A percentile compares a stretch with the other conserved stretches of the same genome.
Evolutionary conservation across 2,329 filamentous ascomycete species (phyloP).

Genomic region (Colletotrichum liriopes): DNA sequence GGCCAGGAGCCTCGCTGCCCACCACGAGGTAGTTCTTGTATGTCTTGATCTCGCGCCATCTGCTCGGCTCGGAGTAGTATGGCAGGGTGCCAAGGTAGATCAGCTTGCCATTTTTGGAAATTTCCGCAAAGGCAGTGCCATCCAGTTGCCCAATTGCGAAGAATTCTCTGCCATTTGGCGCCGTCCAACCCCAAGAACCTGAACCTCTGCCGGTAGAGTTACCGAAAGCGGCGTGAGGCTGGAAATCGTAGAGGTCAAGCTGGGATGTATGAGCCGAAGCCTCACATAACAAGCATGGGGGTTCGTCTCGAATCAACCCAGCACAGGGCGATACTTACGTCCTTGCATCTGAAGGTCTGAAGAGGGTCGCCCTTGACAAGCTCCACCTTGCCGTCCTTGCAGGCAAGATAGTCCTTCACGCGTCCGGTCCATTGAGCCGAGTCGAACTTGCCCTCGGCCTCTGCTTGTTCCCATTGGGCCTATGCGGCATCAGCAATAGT

Average conservation of each 20-base stretch:
- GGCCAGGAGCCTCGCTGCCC: slow-evolving; percentile 58
- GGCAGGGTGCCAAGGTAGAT: slow-evolving; percentile 59
- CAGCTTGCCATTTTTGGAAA: slow-evolving; percentile 56
- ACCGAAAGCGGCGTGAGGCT: slow-evolving; percentile 65
- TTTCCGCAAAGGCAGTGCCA: slow-evolving; percentile 61
- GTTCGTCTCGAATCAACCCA: not conserved
- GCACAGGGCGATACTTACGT: slow-evolving; percentile 45
- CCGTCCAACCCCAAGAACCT: slow-evolving; percentile 58
- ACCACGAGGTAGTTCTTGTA: slow-evolving; percentile 51
- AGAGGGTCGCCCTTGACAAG: slow-evolving; percentile 58
- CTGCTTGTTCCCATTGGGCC: slow-evolving; percentile 52
- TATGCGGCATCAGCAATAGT: slow-evolving; percentile 16
- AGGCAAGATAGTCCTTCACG: slow-evolving; percentile 47
- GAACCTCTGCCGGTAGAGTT: slow-evolving; percentile 51
- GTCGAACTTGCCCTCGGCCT: slow-evolving; percentile 52
- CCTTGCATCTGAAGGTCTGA: slow-evolving; percentile 60
- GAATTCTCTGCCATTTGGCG: slow-evolving; percentile 59
- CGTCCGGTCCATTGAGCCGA: slow-evolving; percentile 52
- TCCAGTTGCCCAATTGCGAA: slow-evolving; percentile 58
- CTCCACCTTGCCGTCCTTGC: slow-evolving; percentile 57
- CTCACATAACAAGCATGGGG: not conserved
- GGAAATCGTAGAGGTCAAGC: slow-evolving; percentile 69
- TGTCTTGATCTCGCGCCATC: slow-evolving; percentile 56
- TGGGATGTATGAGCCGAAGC: slow-evolving; percentile 19
- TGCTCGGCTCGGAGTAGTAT: slow-evolving; percentile 50